phyloP scores from a whole-genome alignment of 164 flowering plant genomes.

The Platanus orientalis region DNA sequence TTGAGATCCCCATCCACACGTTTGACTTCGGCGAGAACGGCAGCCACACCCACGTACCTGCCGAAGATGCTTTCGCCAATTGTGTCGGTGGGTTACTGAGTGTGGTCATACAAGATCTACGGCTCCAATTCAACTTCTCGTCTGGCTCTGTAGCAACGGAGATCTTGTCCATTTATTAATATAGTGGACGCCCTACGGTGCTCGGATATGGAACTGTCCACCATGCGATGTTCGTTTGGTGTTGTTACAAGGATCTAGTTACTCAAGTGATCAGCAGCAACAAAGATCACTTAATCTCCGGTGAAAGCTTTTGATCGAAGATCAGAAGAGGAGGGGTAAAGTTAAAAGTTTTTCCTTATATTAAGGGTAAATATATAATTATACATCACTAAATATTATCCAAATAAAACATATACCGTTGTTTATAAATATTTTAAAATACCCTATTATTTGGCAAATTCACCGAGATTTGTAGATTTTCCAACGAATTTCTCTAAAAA shows the following conservation, averaged over 20 bases:
- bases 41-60: slow-evolving; percentile 39
- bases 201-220: slow-evolving; percentile 47
- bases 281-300: no score
- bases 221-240: slow-evolving; percentile 56
- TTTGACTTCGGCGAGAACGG: slow-evolving; percentile 40
- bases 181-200: slow-evolving; percentile 41
- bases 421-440: no score
- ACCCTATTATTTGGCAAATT: no score
- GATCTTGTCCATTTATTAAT: slow-evolving; percentile 60
- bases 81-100: slow-evolving; percentile 83
- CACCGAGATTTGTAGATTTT: no score
- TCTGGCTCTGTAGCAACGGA: slow-evolving; percentile 62
- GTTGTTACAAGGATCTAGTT: slow-evolving; percentile 65
- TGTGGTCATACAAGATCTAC: slow-evolving; percentile 78
- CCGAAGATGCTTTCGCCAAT: slow-evolving; percentile 75
- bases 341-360: no score
- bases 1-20: slow-evolving; percentile 81
- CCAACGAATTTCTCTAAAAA: no score
- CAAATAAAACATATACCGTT: no score
- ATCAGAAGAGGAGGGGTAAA: no score
- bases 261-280: slow-evolving; percentile 44
- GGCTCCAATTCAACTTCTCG: slow-evolving; percentile 52
- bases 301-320: no score
- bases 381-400: no score
- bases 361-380: no score